Conservation (phyloP, 1,284 basidiomycete genomes). For the Ustilago cynodontis region DNA sequence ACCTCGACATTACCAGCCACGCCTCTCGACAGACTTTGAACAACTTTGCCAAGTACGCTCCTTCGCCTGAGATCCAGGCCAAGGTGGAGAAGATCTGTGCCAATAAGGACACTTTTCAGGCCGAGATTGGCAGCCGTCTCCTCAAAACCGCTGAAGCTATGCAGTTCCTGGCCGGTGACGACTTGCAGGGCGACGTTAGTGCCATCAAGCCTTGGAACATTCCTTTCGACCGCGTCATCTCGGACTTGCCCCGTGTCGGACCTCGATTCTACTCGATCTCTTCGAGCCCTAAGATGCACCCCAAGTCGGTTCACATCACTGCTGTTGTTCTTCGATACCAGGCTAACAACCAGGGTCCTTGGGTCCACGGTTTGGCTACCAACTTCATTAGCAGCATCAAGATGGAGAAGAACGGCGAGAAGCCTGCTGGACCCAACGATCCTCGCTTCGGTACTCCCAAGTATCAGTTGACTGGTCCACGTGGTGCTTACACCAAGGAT, state of each 20-base stretch:
- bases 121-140: constrained; percentile 81
- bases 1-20: constrained; percentile 92
- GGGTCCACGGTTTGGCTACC: constrained; percentile 66
- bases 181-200: constrained; percentile 74
- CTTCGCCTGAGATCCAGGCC: constrained; percentile 80
- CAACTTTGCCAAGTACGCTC: constrained; percentile 87
- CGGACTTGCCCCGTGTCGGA: constrained; percentile 89
- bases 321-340: constrained; percentile 78
- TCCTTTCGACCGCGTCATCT: constrained; percentile 95
- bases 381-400: constrained; percentile 73
- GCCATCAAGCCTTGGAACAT: constrained; percentile 90
- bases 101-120: constrained; percentile 87
- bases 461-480: constrained; percentile 89
- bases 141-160: constrained; percentile 92
- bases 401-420: constrained; percentile 75
- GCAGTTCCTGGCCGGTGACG: constrained; percentile 84
- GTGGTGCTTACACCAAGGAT: constrained; percentile 79
- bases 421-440: constrained; percentile 56
- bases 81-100: constrained; percentile 83
- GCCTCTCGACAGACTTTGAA: constrained; percentile 93
- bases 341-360: constrained; percentile 42
- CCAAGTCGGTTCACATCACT: constrained; percentile 91
- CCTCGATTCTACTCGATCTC: constrained; percentile 99
- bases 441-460: constrained; percentile 74
- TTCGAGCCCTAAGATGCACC: constrained; percentile 90